These are phyloP conservation scores for Candida dendrica DNA, from an alignment of 805 yeast species.

Conservation along the genomic window DNA sequence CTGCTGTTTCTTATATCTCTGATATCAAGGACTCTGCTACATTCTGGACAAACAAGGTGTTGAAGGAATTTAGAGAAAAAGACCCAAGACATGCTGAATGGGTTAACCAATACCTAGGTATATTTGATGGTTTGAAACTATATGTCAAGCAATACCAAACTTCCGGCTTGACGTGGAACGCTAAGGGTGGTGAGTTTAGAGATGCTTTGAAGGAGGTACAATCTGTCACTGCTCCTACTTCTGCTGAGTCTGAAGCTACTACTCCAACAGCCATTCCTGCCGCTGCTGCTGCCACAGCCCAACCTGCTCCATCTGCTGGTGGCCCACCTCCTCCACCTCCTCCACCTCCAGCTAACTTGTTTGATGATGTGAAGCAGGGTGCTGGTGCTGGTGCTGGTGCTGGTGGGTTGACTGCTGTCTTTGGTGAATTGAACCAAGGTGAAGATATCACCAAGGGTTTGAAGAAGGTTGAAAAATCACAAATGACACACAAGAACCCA, in stretches of 20 bases:
- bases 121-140: constrained; percentile 62
- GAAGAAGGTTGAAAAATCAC: constrained; percentile 86
- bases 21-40: constrained; percentile 88
- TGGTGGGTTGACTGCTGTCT: constrained; percentile 79
- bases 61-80: constrained; percentile 74
- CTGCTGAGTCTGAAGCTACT: constrained; percentile 24
- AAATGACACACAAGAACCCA: constrained; percentile 93
- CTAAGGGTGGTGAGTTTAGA: constrained; percentile 49
- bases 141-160: constrained; percentile 75
- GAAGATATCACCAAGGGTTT: constrained; percentile 75
- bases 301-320: constrained; percentile 84
- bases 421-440: constrained; percentile 86
- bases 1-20: constrained; percentile 69
- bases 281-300: too few species aligned
- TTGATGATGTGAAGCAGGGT: constrained; percentile 31
- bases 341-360: constrained; percentile 76
- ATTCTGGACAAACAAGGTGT: constrained; percentile 87
- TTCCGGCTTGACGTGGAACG: constrained; percentile 80
- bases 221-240: constrained; percentile 5
- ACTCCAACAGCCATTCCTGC: constrained; percentile 36
- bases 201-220: constrained; percentile 34
- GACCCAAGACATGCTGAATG: constrained; percentile 70
- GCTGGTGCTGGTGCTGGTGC: constrained; percentile 17
- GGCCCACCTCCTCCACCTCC: constrained; percentile 92
- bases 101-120: constrained; percentile 59